Evolutionary conservation across 2,329 filamentous ascomycete genomes (phyloP).

Genomic region (Neofusicoccum sp.): DNA sequence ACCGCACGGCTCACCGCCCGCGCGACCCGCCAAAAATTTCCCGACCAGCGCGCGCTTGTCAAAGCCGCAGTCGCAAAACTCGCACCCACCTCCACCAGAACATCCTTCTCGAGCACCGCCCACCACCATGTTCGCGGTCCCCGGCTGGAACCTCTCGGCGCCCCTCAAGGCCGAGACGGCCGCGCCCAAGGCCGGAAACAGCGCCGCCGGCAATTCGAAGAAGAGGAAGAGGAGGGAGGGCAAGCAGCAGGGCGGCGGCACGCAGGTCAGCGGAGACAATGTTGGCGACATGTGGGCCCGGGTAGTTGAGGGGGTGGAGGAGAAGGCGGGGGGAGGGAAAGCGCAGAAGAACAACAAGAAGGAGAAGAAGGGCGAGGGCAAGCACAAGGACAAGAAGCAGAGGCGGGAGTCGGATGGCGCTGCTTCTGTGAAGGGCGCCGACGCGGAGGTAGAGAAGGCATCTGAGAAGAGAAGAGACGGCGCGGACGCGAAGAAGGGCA

Average conservation of each 20-base stretch:
- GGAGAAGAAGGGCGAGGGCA: conserved; percentile 16
- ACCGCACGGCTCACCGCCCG: not conserved
- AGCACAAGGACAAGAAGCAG: conserved; percentile 25
- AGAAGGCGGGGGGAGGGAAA: conserved; percentile 30
- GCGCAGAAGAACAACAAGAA: conserved; percentile 22
- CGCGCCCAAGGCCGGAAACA: conserved; percentile 28
- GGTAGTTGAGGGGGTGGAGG: conserved; percentile 67
- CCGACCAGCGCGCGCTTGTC: not conserved
- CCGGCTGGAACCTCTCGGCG: conserved; percentile 83
- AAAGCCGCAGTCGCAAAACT: no score
- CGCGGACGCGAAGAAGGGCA: conserved; percentile 11
- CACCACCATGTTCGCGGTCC: conserved; percentile 79
- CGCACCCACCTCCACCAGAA: not conserved
- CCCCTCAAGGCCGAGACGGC: conserved; percentile 69
- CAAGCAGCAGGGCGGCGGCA: conserved; percentile 46
- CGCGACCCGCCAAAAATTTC: not conserved
- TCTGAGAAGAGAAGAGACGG: conserved; percentile 9
- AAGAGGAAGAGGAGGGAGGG: conserved; percentile 58
- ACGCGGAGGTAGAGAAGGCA: conserved; percentile 21
- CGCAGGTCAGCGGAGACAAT: conserved; percentile 64
- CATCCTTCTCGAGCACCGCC: not conserved
- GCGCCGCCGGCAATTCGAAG: conserved; percentile 35
- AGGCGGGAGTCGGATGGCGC: conserved; percentile 22
- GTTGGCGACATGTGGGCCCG: conserved; percentile 75
- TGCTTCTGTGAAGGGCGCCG: not conserved